Percentiles rank a stretch among this genome's conserved stretches.
These are phyloP conservation scores for Yamadazyma diddensiae DNA, from an alignment of 1,139 yeast genomes.

Conservation along the genomic window DNA sequence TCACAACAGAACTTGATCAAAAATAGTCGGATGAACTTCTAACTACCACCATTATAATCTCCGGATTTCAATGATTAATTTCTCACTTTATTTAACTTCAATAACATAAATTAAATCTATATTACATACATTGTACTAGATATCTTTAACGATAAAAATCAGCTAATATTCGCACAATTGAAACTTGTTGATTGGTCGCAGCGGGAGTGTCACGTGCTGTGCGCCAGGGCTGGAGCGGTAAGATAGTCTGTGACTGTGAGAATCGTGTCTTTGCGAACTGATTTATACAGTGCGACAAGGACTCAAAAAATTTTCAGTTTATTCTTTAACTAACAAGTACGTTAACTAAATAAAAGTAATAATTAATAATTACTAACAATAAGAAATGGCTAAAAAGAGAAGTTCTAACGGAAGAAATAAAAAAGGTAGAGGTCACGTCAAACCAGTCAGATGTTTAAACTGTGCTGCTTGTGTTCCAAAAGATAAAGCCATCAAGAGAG, in stretches of 20 bases:
- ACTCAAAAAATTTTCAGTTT: neutral
- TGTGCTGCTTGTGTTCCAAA: slow-evolving; percentile 99
- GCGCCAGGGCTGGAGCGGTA: slow-evolving; percentile 2
- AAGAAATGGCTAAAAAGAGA: slow-evolving; percentile 99
- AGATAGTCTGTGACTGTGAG: slow-evolving; percentile 2
- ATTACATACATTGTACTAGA: slow-evolving; percentile 1
- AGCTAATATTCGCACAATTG: slow-evolving; percentile 7
- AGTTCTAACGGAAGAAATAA: slow-evolving; percentile 99
- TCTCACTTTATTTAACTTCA: no score
- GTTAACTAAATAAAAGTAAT: neutral
- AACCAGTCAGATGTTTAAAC: slow-evolving; percentile 99
- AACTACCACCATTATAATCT: no score
- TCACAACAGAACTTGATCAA: no score
- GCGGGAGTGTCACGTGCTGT: slow-evolving; percentile 3
- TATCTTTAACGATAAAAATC: slow-evolving; percentile 10
- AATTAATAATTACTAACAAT: slow-evolving; percentile 16
- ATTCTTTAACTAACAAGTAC: no score
- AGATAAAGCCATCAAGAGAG: slow-evolving; percentile 99
- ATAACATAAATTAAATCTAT: no score
- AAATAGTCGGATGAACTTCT: no score
- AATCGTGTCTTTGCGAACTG: no score
- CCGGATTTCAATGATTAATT: no score
- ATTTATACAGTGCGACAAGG: no score
- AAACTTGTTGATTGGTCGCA: slow-evolving; percentile 7
- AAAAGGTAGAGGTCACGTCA: slow-evolving; percentile 99